A percentile compares a stretch with the other conserved stretches of the same genome.
Evolutionary conservation across 2,329 filamentous ascomycete species (phyloP).

Genomic region (Cordyceps farinosa): DNA sequence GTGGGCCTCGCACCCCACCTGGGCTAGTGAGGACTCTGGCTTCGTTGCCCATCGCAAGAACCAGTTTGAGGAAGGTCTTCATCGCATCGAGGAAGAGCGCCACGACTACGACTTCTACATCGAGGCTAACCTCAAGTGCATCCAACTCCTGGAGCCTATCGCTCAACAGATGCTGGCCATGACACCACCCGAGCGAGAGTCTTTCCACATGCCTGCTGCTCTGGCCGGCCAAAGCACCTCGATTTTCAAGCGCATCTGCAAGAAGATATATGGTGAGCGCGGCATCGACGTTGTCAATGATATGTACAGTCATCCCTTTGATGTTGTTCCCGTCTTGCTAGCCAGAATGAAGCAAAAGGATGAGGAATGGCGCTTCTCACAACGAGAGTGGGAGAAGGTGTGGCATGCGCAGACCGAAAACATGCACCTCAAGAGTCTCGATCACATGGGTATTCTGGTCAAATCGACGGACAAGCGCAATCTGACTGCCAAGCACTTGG

Average conservation of each 20-base stretch:
- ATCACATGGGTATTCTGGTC: slow-evolving; percentile 91
- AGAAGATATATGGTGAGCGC: slow-evolving; percentile 93
- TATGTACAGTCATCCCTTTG: slow-evolving; percentile 78
- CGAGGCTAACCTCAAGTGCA: slow-evolving; percentile 89
- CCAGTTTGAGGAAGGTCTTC: slow-evolving; percentile 86
- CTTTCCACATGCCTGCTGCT: slow-evolving; percentile 75
- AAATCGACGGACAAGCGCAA: slow-evolving; percentile 88
- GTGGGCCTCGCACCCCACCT: slow-evolving; percentile 97
- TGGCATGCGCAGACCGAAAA: slow-evolving; percentile 95
- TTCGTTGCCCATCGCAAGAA: slow-evolving; percentile 99
- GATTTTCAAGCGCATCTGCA: slow-evolving; percentile 94
- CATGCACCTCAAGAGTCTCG: slow-evolving; percentile 93
- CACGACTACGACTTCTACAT: slow-evolving; percentile 99
- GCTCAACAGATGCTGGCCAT: slow-evolving; percentile 85
- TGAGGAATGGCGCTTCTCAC: slow-evolving; percentile 95
- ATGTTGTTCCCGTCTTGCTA: slow-evolving; percentile 83
- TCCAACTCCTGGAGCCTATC: slow-evolving; percentile 92
- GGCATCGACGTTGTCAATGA: slow-evolving; percentile 83
- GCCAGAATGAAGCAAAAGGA: slow-evolving; percentile 91
- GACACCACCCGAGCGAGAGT: slow-evolving; percentile 65
- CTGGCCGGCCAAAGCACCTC: slow-evolving; percentile 92
- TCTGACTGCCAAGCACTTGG: slow-evolving; percentile 83
- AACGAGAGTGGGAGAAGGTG: slow-evolving; percentile 97
- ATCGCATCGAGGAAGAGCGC: slow-evolving; percentile 94
- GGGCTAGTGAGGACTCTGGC: slow-evolving; percentile 96